Base-by-base conservation (phyloP, 2,329 filamentous ascomycete species). In the Colletotrichum sidae region DNA sequence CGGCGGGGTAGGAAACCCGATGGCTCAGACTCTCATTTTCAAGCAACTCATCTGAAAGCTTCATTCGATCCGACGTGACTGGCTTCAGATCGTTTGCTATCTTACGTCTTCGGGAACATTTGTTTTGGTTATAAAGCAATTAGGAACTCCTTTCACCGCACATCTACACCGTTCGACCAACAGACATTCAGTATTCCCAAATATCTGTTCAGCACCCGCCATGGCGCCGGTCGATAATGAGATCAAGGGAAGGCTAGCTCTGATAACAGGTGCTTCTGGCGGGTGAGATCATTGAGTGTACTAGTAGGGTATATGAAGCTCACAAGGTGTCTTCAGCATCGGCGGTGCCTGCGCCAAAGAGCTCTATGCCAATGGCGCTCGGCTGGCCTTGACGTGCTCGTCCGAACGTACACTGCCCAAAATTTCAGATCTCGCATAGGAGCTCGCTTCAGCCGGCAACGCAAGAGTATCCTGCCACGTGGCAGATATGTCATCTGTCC, bases 181-280 rank as follows among this genome's bases (percentile, higher is more conserved):
- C 52, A 45, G 35, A 13, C 33, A 11, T 8, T 8, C 9, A 33
- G 9, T 4, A 25, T 4, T 25, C n/a, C 33, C 17, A 35, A 1
- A 7, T 34, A 6, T 34, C 35, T 34, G 15, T 13, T 50, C 9
- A 12, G 12, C 10, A 33, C 13, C 10, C 33, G 33, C 10, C 45
- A 63, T 66, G 63, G 58, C 37, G 33, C 15, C 44, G 8, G 64
- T 60, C 17, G 73, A 79, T 51, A 84, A 85, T 68, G 78, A 83
- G 52, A 77, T 89, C 64, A 77, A 77, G 44, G 85, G 85, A 62
- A 79, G 83, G 55, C 75, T 89, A 47, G 87, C 86, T 49, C 79
- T 89, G 8, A 82, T 89, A 51, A 89, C 87, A 2, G 87, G 87
- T 47, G 87, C 86, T 51, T 88, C 86, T 56, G 86, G 86, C 70